A percentile compares a stretch with the other conserved stretches of the same genome.
Evolutionary conservation across 305 asterid species (phyloP).

Genomic region (Fraxinus albicans): DNA sequence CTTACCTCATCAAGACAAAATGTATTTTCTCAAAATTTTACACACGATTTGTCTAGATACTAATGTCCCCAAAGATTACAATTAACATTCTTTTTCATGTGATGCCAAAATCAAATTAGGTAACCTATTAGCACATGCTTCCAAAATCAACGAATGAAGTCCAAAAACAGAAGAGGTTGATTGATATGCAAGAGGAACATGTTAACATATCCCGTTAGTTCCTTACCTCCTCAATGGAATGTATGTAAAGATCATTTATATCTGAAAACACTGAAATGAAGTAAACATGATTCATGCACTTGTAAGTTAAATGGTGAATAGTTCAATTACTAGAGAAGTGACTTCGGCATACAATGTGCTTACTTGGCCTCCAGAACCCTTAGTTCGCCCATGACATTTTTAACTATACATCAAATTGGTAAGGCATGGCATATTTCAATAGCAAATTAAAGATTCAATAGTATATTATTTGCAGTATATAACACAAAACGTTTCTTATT

Average conservation of each 20-base stretch:
- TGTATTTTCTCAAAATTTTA: not conserved
- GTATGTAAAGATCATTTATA: not conserved
- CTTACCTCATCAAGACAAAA: not conserved
- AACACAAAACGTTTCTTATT: not conserved
- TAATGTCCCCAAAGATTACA: conserved; percentile 1
- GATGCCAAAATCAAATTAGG: not conserved
- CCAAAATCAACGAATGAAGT: not conserved
- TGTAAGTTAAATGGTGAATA: not conserved
- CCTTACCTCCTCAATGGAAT: not conserved
- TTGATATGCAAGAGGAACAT: not conserved
- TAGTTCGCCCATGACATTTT: not conserved
- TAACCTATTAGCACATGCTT: not conserved
- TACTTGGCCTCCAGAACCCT: not conserved
- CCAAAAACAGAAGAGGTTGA: not conserved
- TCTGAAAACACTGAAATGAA: not conserved
- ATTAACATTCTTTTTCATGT: not conserved
- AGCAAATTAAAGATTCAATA: not conserved
- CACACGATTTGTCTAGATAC: not conserved
- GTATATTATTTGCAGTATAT: not conserved
- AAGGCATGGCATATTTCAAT: not conserved
- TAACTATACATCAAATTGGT: not conserved
- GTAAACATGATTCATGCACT: not conserved
- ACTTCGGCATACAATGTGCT: not conserved
- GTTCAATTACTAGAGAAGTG: not conserved
- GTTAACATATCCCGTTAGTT: not conserved